Conservation (phyloP, 1,139 yeast genomes). For the Lodderomyces pseudojiufengensis region DNA sequence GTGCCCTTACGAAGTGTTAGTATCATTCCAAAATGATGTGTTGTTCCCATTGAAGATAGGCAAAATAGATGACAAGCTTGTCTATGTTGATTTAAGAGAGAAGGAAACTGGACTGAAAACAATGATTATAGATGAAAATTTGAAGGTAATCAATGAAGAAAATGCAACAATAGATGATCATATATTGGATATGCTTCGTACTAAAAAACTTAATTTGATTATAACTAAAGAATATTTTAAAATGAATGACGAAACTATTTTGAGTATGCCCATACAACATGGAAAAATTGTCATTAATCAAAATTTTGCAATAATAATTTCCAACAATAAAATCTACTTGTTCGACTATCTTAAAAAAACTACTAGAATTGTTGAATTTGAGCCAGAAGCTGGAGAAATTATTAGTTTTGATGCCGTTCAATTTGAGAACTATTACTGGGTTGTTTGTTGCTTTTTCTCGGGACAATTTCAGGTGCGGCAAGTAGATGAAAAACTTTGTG, state of each 20-base stretch:
- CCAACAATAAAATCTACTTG: neutral
- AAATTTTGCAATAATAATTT: neutral
- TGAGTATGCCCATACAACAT: neutral
- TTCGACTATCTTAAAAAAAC: neutral
- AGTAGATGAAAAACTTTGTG: neutral
- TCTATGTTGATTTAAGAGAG: neutral
- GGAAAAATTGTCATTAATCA: neutral
- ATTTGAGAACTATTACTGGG: neutral
- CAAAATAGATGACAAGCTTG: neutral
- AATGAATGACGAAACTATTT: neutral
- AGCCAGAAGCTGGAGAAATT: constrained; percentile 1
- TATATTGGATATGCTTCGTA: too few relatives aligned
- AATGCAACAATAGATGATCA: too few relatives aligned
- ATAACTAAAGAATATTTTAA: too few relatives aligned
- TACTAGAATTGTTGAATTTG: neutral
- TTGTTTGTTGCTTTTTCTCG: neutral
- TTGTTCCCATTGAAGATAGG: neutral
- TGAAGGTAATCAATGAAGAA: neutral
- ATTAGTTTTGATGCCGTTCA: constrained; percentile 4
- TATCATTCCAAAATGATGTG: neutral
- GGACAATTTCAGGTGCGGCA: constrained; percentile 6
- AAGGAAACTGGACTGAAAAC: too few relatives aligned
- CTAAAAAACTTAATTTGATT: too few relatives aligned
- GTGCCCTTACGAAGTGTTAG: neutral
- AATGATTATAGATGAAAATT: neutral